Base-by-base conservation (phyloP, 1,284 basidiomycete species). In the Leccinum subrobustum region DNA sequence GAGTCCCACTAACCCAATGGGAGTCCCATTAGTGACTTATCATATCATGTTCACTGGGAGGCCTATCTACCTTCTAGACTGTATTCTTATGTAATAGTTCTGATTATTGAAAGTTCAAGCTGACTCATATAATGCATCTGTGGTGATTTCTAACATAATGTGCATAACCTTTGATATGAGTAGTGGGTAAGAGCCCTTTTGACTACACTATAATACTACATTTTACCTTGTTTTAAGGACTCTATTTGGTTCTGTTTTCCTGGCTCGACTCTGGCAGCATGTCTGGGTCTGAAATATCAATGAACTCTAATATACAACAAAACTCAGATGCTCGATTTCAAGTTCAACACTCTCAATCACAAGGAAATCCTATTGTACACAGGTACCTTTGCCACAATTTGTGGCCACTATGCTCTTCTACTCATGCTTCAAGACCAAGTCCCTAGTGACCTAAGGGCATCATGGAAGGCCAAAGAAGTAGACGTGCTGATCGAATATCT, bases 401-500 rank as follows among this genome's bases (percentile, higher is more conserved):
- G 39, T n/a, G 4, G n/a, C 7, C 39, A 42, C 8, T 18, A 42
- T 4, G 3, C 8, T 18, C 7, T 42, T 18, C 4, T 39, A 4
- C 39, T 42, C 39, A 42, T 42, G 39, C n/a, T 42, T 42, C 39
- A 42, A 42, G n/a, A 42, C 2, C 39, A 42, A 42, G 39, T 9
- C 39, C n/a, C n/a, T 42, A 16, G 35, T 37, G 27, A 2, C 27
- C 27, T 27, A 0, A 37, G 39, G n/a, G 39, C 39, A 8, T n/a
- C 39, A 42, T 42, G n/a, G 39, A 42, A 42, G 39, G n/a, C 8
- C 4, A 4, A 16, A 42, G 39, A 42, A 18, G n/a, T 18, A 4
- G 39, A 42, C 2, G 8, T 0, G 0, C 7, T 42, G 4, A 9
- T 42, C 1, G 0, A 18, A 5, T 42, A n/a, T 42, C 9, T 31